Base-by-base conservation (phyloP, 345 rosid genomes). In the Eucalyptus cloeziana region DNA sequence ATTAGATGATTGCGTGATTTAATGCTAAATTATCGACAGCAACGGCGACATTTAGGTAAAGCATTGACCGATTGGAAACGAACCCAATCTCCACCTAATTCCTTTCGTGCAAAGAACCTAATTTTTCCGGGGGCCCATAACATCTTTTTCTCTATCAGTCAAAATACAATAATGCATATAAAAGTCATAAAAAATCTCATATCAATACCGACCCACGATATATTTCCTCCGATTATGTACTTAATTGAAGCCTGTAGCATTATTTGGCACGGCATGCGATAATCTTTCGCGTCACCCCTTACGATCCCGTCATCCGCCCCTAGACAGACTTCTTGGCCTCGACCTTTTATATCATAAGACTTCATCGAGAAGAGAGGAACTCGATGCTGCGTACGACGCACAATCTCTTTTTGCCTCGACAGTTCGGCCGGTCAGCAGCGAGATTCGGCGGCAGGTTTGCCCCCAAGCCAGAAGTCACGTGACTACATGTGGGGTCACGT, bases 301-400 rank as follows among this genome's bases (percentile, higher is more conserved):
- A n/a, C 71, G 71, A 3, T 64, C 19, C 33, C 69, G 13, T 13
- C 33, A 6, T 13, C 69, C 62, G 62, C 16, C n/a, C 17, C 71
- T 13, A 13, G 14, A 27, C 33, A 13, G 33, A 13, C n/a, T 30
- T n/a, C 1, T 56, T 56, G 62, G 30, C 13, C 62, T 10, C 13
- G 0, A 0, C 9, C 30, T 30, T 56, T 56, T 22, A 56, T 56
- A 56, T 56, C 2, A 9, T 22, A 24, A 10, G 4, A 24, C 62
- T 56, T 52, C 30, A 8, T 62, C 33, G 17, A 30, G 69, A 27
- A 62, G 69, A 13, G 33, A 62, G 69, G 69, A 13, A 25, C 17
- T 62, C 13, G 62, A 56, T 56, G 62, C 12, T 22, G 1, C 5
- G 62, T 56, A 56, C 62, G 62, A 24, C 9, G 62, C 30, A 24